Evolutionary conservation across 352 stramenopile genomes (phyloP).

Genomic region (Phytopythium oedochilum): DNA sequence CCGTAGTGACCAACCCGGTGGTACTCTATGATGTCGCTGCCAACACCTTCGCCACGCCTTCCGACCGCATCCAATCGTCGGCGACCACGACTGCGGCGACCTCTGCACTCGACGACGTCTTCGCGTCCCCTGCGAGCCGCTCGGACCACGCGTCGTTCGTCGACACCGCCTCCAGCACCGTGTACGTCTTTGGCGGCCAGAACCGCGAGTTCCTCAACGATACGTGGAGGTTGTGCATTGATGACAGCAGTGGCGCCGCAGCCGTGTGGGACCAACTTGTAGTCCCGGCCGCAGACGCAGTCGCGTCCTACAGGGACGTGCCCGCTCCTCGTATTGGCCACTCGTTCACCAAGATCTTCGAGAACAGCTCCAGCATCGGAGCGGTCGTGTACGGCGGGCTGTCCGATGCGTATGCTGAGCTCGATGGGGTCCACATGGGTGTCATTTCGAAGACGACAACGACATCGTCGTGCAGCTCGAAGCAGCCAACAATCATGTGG

Average conservation of each 20-base stretch:
- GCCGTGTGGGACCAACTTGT: conserved; percentile 53
- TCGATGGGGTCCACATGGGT: conserved; percentile 34
- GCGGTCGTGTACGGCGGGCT: conserved; percentile 46
- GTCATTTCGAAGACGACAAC: conserved; percentile 30
- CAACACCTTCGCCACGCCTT: conserved; percentile 33
- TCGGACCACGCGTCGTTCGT: conserved; percentile 49
- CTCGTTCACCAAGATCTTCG: conserved; percentile 51
- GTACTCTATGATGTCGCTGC: conserved; percentile 42
- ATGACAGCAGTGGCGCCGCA: conserved; percentile 21
- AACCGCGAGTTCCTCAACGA: conserved; percentile 57
- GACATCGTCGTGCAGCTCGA: conserved; percentile 9
- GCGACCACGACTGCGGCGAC: conserved; percentile 10
- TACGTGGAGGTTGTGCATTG: conserved; percentile 52
- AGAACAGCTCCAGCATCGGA: conserved; percentile 34
- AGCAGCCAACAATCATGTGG: conserved; percentile 35
- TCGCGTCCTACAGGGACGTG: conserved; percentile 10
- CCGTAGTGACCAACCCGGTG: conserved; percentile 44
- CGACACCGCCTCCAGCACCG: conserved; percentile 10
- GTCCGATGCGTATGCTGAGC: conserved; percentile 38
- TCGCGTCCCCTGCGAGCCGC: conserved; percentile 52
- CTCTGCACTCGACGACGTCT: conserved; percentile 34
- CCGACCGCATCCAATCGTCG: conserved; percentile 49
- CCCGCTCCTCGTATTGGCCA: conserved; percentile 49
- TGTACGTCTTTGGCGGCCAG: conserved; percentile 55
- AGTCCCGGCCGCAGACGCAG: conserved; percentile 21